Evolutionary conservation across 495 filamentous ascomycete species (phyloP).

Genomic region (Thermothielavioides terrestris): DNA sequence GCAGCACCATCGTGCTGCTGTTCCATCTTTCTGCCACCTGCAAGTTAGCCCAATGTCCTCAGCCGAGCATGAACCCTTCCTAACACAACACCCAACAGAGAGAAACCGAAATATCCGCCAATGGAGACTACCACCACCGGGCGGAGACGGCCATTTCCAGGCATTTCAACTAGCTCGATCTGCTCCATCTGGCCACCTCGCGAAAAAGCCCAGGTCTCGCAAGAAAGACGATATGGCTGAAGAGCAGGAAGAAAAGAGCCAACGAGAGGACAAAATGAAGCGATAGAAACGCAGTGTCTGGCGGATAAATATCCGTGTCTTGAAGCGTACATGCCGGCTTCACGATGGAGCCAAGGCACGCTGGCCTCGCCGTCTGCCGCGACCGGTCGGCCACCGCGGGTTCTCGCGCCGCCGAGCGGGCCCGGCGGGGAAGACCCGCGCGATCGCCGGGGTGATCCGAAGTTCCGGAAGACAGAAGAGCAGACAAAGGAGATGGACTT

Average conservation of each 20-base stretch:
- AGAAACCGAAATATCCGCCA: no score
- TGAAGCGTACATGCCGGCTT: neutral
- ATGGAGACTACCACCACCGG: no score
- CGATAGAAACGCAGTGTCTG: neutral
- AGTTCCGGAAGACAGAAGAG: neutral
- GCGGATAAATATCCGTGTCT: neutral
- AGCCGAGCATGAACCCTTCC: no score
- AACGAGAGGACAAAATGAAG: neutral
- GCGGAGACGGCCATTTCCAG: no score
- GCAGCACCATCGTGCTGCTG: neutral
- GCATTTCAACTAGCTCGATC: no score
- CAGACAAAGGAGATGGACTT: neutral
- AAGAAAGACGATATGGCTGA: no score
- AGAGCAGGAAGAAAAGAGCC: neutral
- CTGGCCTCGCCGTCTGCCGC: neutral
- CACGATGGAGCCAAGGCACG: neutral
- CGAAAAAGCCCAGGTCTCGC: no score
- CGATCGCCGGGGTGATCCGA: neutral
- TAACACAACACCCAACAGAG: neutral
- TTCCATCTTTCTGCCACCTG: neutral
- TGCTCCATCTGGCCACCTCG: no score
- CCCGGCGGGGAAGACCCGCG: neutral
- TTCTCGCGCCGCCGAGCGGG: neutral
- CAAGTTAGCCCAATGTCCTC: constrained; percentile 1
- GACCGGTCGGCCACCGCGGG: neutral